Evolutionary conservation across 2,329 filamentous ascomycete genomes (phyloP), one percentile per base, ranked within the genome.

Genomic region (Ceratocystis papillata): DNA sequence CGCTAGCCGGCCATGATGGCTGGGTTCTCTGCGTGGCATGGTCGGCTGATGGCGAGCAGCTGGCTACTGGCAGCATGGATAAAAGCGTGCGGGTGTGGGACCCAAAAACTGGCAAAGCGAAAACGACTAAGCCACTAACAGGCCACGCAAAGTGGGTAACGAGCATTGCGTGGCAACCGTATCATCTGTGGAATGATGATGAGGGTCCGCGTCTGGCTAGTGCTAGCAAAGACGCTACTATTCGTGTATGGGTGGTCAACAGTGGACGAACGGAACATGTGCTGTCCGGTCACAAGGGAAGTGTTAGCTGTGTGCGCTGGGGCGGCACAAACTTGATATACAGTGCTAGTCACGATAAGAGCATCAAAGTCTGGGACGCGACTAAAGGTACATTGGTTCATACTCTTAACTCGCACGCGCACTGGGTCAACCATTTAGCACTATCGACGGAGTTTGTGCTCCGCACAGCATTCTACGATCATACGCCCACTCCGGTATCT

Each of bases 401-500:
- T 74, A 92, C 87, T 0, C 79, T 97, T 7, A 84, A 83, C 22
- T 81, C 87, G 1, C 95, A 99, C 73, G 90, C 89, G 0, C 94
- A 97, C 74, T 96, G 93, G 85, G 89, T 99, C 37, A 99, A 99
- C 73, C 90, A 96, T 73, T 82, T 99, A 25, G 91, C 94, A 0
- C 81, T 99, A 3, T 96, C 91, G 0, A 96, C 91, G 3, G 94
- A 97, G 72, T 94, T 92, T 72, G 91, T 88, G 1, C 79, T 96
- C 45, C 83, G 91, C 62, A 96, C 92, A 0, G 87, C 84, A 1
- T 99, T 87, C 76, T 88, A 89, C 73, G 93, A 97, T 72, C 91
- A 96, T 74, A 86, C 86, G 69, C 78, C 77, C 5, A 78, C 88
- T 0, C 62, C 67, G 25, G 61, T 28, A 12, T 48, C 64, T 7